Percentiles rank a stretch among this genome's conserved stretches.
Evolutionary conservation across 2,329 filamentous ascomycete genomes (phyloP).

Genomic region (Neoscytalidium dimidiatum): DNA sequence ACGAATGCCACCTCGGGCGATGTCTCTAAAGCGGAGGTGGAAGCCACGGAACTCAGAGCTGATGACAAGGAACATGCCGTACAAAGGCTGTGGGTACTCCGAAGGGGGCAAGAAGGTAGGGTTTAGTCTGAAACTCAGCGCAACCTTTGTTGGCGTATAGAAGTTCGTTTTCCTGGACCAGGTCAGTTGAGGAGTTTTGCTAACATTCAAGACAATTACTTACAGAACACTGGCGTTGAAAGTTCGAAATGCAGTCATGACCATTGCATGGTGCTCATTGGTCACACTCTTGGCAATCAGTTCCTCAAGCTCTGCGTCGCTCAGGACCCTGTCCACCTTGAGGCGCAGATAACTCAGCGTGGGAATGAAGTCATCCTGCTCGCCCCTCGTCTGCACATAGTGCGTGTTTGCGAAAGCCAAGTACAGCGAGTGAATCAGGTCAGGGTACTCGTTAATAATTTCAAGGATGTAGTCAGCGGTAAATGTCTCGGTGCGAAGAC

Average conservation of each 20-base stretch:
- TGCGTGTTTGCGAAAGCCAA: constrained; percentile 89
- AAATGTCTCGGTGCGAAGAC: constrained; percentile 93
- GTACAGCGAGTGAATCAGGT: constrained; percentile 84
- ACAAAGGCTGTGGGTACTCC: constrained; percentile 91
- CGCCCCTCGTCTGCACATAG: constrained; percentile 66
- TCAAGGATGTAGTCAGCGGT: constrained; percentile 97
- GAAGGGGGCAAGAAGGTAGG: constrained; percentile 84
- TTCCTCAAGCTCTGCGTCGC: constrained; percentile 38
- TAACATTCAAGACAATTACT: background rate
- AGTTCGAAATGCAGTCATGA: constrained; percentile 93
- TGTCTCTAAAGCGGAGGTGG: constrained; percentile 95
- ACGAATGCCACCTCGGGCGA: constrained; percentile 93
- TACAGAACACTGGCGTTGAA: constrained; percentile 85
- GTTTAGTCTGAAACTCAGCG: constrained; percentile 92
- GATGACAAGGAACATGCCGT: constrained; percentile 98
- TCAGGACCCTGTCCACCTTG: constrained; percentile 62
- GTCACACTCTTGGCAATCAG: constrained; percentile 42
- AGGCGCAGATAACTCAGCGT: constrained; percentile 68
- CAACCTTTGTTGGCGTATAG: constrained; percentile 98
- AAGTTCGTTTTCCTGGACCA: constrained; percentile 79
- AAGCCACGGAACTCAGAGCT: constrained; percentile 96
- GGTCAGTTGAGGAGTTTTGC: background rate
- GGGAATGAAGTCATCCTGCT: constrained; percentile 69
- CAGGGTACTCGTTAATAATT: constrained; percentile 90
- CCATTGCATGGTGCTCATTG: constrained; percentile 97